Percentiles rank a stretch among this genome's conserved stretches.
Conservation (phyloP, 1,284 basidiomycete genomes). For the Peniophora sp. region DNA sequence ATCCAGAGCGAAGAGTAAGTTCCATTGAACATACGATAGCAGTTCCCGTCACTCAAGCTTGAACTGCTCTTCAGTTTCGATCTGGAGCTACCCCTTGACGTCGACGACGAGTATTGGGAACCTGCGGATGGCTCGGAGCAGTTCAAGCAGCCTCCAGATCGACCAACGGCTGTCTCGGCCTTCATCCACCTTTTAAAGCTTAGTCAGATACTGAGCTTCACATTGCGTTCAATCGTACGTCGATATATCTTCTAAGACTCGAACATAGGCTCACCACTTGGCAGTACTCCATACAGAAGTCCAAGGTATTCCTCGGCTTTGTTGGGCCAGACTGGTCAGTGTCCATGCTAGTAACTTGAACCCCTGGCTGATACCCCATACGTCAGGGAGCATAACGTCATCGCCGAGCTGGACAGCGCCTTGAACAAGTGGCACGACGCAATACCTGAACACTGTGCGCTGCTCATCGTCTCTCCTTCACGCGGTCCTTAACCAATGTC, state of each 20-base stretch:
- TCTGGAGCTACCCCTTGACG: slow-evolving; percentile 46
- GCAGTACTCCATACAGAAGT: slow-evolving; percentile 40
- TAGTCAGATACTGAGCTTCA: slow-evolving; percentile 46
- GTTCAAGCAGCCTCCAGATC: slow-evolving; percentile 36
- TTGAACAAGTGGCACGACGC: slow-evolving; percentile 42
- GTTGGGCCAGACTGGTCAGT: slow-evolving; percentile 23
- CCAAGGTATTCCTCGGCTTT: slow-evolving; percentile 24
- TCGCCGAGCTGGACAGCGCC: slow-evolving; percentile 39
- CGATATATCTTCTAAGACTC: neutral
- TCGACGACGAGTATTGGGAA: slow-evolving; percentile 59
- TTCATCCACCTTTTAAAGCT: slow-evolving; percentile 47
- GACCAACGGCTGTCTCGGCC: slow-evolving; percentile 33
- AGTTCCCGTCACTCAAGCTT: too few species aligned
- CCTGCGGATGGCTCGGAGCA: slow-evolving; percentile 27
- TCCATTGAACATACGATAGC: too few species aligned
- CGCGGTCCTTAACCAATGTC: neutral
- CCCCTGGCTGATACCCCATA: too few species aligned
- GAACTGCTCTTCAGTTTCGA: slow-evolving; percentile 29
- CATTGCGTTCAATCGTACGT: slow-evolving; percentile 42
- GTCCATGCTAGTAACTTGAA: too few species aligned
- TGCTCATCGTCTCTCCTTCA: neutral
- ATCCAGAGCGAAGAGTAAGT: slow-evolving; percentile 68
- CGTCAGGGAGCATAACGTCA: slow-evolving; percentile 28
- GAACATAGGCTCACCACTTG: neutral
- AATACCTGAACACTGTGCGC: slow-evolving; percentile 34